A percentile compares a stretch with the other conserved stretches of the same genome.
Conservation (phyloP, 2,329 filamentous ascomycete species). For the Fusarium solani-melongenae region DNA sequence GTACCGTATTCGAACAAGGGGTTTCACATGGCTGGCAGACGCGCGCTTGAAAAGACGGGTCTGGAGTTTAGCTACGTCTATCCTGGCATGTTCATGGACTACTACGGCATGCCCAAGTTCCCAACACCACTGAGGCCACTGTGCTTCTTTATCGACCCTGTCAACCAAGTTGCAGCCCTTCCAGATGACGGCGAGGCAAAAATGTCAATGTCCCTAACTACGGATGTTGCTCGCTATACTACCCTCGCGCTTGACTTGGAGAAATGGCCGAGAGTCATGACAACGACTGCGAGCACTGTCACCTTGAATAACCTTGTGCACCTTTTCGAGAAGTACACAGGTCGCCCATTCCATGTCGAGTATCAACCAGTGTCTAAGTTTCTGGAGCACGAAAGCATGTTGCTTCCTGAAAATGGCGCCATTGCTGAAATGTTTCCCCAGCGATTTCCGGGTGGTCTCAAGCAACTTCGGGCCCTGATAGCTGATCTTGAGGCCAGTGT, state of each 20-base stretch:
- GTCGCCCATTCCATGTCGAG: constrained; percentile 37
- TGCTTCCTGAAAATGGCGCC: constrained; percentile 42
- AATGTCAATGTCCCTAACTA: constrained; percentile 48
- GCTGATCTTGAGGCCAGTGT: constrained; percentile 47
- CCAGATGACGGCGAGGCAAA: constrained; percentile 46
- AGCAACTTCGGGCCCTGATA: constrained; percentile 40
- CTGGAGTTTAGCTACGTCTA: constrained; percentile 50
- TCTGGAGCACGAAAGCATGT: constrained; percentile 32
- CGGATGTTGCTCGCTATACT: constrained; percentile 45
- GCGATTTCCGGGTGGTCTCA: constrained; percentile 41
- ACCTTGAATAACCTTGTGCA: constrained; percentile 45
- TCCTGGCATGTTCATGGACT: constrained; percentile 52
- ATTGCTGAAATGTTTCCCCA: constrained; percentile 33
- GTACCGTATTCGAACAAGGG: constrained; percentile 48
- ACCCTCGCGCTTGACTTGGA: constrained; percentile 46
- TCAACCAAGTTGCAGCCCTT: constrained; percentile 39
- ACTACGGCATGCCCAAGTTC: constrained; percentile 47
- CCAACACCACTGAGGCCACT: constrained; percentile 41
- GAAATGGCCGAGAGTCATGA: constrained; percentile 45
- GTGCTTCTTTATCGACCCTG: constrained; percentile 46
- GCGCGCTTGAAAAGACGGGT: constrained; percentile 44
- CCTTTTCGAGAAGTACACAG: constrained; percentile 48
- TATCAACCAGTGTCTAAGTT: constrained; percentile 43
- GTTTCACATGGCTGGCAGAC: constrained; percentile 43
- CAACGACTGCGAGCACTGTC: constrained; percentile 42